phyloP scores from a whole-genome alignment of 257 asterid species.

The Avicennia marina region DNA sequence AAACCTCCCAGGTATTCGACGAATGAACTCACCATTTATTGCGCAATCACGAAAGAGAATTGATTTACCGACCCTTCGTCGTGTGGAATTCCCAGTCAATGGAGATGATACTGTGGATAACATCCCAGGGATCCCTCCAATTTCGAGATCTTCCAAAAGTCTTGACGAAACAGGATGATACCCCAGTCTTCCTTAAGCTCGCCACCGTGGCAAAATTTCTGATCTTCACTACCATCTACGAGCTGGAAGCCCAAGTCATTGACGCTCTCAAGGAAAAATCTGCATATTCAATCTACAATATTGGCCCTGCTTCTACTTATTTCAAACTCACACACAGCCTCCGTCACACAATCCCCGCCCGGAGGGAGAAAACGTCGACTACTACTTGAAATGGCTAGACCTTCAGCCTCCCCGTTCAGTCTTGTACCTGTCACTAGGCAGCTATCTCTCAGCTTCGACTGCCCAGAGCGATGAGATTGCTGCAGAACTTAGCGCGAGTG shows the following conservation, averaged over 20 bases:
- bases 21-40: too few relatives aligned
- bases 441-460: slow-evolving; percentile 37
- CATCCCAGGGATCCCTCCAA: slow-evolving; percentile 50
- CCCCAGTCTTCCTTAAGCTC: background rate
- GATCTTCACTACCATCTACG: slow-evolving; percentile 36
- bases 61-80: background rate
- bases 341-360: background rate
- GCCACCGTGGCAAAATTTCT: slow-evolving; percentile 24
- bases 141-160: slow-evolving; percentile 35
- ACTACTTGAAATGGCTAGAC: slow-evolving; percentile 42
- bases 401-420: slow-evolving; percentile 47
- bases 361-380: background rate
- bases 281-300: slow-evolving; percentile 25
- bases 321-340: background rate
- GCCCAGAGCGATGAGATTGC: slow-evolving; percentile 49
- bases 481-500: slow-evolving; percentile 31
- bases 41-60: too few relatives aligned
- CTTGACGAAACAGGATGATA: background rate
- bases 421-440: slow-evolving; percentile 56
- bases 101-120: slow-evolving; percentile 36
- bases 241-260: slow-evolving; percentile 41
- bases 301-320: slow-evolving; percentile 43
- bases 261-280: slow-evolving; percentile 25
- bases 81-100: slow-evolving; percentile 21
- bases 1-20: slow-evolving; percentile 31